These are phyloP conservation scores for Auricularia sp. DNA, from an alignment of 768 basidiomycete species.

Conservation along the genomic window DNA sequence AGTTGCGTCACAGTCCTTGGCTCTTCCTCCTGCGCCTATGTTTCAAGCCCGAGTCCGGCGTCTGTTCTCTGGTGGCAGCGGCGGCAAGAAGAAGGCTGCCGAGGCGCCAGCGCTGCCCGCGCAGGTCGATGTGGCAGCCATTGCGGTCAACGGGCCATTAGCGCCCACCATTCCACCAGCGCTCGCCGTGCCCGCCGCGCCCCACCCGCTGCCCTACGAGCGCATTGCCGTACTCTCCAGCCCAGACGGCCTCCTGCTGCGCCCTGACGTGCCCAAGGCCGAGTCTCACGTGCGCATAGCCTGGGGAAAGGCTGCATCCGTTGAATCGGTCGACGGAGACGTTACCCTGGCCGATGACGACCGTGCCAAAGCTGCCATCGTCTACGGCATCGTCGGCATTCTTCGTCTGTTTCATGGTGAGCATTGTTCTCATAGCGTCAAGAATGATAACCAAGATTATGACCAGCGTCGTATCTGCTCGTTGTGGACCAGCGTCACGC, in stretches of 20 bases:
- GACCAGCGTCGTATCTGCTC: conserved; percentile 61
- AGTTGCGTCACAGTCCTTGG: too few species aligned
- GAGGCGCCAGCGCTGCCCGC: background rate
- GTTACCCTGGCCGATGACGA: conserved; percentile 21
- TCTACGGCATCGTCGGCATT: conserved; percentile 70
- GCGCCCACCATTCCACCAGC: conserved; percentile 40
- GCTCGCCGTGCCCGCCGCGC: conserved; percentile 53
- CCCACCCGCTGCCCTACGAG: conserved; percentile 67
- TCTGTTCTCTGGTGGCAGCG: background rate
- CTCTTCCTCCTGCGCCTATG: background rate
- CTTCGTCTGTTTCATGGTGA: conserved; percentile 63
- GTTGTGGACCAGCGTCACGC: conserved; percentile 55
- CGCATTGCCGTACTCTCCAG: conserved; percentile 54
- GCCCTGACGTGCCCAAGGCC: conserved; percentile 33
- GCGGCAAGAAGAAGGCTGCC: background rate
- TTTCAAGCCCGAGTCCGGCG: background rate
- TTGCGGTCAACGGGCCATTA: background rate
- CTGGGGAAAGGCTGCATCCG: conserved; percentile 48
- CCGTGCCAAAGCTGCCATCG: conserved; percentile 36
- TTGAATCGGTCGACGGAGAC: conserved; percentile 38
- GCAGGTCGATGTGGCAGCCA: background rate
- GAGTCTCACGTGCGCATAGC: conserved; percentile 38
- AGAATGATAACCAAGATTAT: conserved; percentile 2
- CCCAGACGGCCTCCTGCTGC: conserved; percentile 53
- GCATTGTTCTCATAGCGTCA: conserved; percentile 12